phyloP scores from a whole-genome alignment of 164 flowering plant species.

The Umbilicus rupestris region DNA sequence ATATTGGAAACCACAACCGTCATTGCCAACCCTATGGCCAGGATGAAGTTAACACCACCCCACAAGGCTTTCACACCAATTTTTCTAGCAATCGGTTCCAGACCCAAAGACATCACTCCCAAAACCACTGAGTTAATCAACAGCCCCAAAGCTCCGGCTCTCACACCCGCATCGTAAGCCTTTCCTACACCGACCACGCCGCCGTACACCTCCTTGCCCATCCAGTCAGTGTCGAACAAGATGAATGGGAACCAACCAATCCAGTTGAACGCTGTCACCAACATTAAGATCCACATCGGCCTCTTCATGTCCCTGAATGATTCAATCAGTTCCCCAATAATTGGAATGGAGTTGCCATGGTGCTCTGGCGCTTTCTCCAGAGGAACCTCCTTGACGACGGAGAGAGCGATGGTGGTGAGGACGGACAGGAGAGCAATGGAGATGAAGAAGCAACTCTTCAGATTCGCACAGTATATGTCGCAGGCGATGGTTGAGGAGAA shows the following conservation, averaged over 20 bases:
- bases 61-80: constrained; percentile 40
- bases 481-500: not conserved
- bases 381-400: not conserved
- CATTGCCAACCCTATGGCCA: constrained; percentile 33
- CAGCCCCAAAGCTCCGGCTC: constrained; percentile 54
- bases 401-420: not conserved
- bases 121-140: constrained; percentile 56
- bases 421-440: not conserved
- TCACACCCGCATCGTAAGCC: constrained; percentile 42
- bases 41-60: constrained; percentile 44
- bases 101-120: constrained; percentile 35
- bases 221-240: constrained; percentile 70
- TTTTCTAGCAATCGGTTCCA: constrained; percentile 24
- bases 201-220: constrained; percentile 72
- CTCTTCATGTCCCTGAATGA: constrained; percentile 34
- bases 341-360: constrained; percentile 14
- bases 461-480: not conserved
- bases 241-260: constrained; percentile 82
- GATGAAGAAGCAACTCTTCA: constrained; percentile 3
- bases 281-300: constrained; percentile 50
- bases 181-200: constrained; percentile 24
- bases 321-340: constrained; percentile 26
- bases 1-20: constrained; percentile 18
- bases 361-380: not conserved
- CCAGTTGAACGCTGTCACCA: constrained; percentile 71